Evolutionary conservation across 148 eudicot genomes (phyloP).

Genomic region (Polygonum maritimum): DNA sequence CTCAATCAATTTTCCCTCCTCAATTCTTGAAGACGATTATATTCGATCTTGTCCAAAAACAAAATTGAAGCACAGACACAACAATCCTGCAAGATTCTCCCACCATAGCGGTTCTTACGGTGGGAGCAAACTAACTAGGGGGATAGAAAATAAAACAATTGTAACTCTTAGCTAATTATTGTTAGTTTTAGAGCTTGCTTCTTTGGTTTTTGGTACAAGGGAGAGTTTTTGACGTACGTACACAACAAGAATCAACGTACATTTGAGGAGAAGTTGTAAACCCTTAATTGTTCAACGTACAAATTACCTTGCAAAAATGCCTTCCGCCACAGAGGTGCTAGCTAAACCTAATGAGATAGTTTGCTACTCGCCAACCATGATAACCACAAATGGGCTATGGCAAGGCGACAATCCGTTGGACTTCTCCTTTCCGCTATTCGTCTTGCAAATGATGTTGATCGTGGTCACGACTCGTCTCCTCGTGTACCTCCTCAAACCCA

Average conservation of each 20-base stretch:
- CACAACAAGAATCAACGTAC: background rate
- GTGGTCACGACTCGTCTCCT: constrained; percentile 15
- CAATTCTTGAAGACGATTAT: background rate
- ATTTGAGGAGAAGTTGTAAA: no score
- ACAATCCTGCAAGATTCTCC: background rate
- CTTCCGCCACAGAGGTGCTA: background rate
- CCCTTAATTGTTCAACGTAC: background rate
- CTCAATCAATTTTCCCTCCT: background rate
- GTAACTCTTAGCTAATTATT: background rate
- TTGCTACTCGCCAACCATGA: constrained; percentile 2
- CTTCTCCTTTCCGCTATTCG: constrained; percentile 16
- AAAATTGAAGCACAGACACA: background rate
- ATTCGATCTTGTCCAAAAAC: background rate
- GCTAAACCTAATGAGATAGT: background rate
- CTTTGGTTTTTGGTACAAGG: background rate
- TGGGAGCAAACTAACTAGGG: background rate
- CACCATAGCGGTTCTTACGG: background rate
- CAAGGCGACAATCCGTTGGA: constrained; percentile 17
- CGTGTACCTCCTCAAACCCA: constrained; percentile 15
- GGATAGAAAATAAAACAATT: background rate
- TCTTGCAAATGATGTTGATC: constrained; percentile 15
- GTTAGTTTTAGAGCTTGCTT: background rate
- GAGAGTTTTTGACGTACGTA: background rate
- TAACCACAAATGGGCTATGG: constrained; percentile 20
- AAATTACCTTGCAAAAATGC: background rate